phyloP scores from a whole-genome alignment of 2,329 filamentous ascomycete genomes.

The Podosphaera fusca region DNA sequence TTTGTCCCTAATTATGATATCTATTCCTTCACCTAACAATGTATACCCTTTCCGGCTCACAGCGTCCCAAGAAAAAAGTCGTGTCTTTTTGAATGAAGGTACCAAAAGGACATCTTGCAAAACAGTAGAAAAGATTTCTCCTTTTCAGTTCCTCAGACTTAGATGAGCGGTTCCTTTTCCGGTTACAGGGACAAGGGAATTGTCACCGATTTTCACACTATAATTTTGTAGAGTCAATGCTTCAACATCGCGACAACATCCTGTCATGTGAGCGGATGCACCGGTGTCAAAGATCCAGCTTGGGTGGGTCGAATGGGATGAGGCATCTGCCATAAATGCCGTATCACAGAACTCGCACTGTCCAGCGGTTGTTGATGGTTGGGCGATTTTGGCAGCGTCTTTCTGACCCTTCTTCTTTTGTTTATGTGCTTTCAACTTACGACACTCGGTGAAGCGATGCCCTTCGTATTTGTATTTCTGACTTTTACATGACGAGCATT shows the following conservation, averaged over 20 bases:
- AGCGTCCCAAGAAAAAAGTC: too few relatives aligned
- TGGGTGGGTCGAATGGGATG: background rate
- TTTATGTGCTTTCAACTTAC: background rate
- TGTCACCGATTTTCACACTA: background rate
- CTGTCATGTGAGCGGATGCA: background rate
- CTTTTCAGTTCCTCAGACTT: background rate
- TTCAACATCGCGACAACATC: background rate
- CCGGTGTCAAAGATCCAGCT: background rate
- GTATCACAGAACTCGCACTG: background rate
- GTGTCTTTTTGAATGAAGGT: too few relatives aligned
- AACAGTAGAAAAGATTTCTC: background rate
- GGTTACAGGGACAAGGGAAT: background rate
- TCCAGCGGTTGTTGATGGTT: background rate
- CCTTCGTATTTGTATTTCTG: too few relatives aligned
- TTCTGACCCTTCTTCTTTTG: background rate
- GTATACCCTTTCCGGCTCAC: too few relatives aligned
- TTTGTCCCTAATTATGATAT: too few relatives aligned
- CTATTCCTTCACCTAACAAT: too few relatives aligned
- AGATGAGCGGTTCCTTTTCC: background rate
- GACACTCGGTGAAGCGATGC: background rate
- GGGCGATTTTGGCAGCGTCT: background rate
- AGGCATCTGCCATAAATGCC: background rate
- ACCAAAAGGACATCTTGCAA: background rate
- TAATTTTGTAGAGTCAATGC: background rate
- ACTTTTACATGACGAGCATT: too few relatives aligned